phyloP scores from a whole-genome alignment of 768 basidiomycete species.

The Hirschioporus abietinus region DNA sequence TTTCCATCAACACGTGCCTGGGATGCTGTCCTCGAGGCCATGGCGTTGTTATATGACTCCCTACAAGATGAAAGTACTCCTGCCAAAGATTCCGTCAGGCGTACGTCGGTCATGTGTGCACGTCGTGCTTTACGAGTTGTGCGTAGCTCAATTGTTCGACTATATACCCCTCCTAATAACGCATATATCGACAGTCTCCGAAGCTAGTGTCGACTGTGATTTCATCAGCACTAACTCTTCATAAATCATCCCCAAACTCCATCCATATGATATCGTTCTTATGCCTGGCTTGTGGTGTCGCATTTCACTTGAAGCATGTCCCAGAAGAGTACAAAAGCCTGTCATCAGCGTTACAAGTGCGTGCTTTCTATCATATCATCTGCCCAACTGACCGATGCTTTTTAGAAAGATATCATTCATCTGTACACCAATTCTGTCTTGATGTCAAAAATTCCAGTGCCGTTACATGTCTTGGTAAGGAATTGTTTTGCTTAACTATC shows the following conservation, averaged over 20 bases:
- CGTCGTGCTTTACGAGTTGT: constrained; percentile 69
- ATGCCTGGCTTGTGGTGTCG: constrained; percentile 65
- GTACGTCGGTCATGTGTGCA: constrained; percentile 52
- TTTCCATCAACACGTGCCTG: constrained; percentile 46
- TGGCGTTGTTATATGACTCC: constrained; percentile 56
- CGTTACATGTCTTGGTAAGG: constrained; percentile 55
- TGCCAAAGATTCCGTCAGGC: constrained; percentile 54
- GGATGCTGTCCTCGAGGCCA: constrained; percentile 44
- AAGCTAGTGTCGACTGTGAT: constrained; percentile 46
- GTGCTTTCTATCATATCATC: constrained; percentile 1
- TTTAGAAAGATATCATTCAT: constrained; percentile 50
- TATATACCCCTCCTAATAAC: background rate
- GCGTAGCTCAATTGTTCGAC: constrained; percentile 15
- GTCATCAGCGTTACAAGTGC: constrained; percentile 40
- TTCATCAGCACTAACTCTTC: constrained; percentile 42
- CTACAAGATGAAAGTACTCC: constrained; percentile 47
- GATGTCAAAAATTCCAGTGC: constrained; percentile 59
- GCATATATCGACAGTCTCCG: constrained; percentile 25
- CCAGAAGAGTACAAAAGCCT: constrained; percentile 38
- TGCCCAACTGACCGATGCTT: background rate
- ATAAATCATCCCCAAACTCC: constrained; percentile 44
- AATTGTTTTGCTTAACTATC: background rate
- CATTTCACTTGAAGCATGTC: constrained; percentile 58
- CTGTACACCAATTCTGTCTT: constrained; percentile 59
- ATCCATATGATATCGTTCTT: constrained; percentile 46